Percentiles rank a stretch among this genome's conserved stretches.
These are phyloP conservation scores for Paramecium octaurelia DNA, from an alignment of 73 alveolate genomes.

Conservation along the genomic window DNA sequence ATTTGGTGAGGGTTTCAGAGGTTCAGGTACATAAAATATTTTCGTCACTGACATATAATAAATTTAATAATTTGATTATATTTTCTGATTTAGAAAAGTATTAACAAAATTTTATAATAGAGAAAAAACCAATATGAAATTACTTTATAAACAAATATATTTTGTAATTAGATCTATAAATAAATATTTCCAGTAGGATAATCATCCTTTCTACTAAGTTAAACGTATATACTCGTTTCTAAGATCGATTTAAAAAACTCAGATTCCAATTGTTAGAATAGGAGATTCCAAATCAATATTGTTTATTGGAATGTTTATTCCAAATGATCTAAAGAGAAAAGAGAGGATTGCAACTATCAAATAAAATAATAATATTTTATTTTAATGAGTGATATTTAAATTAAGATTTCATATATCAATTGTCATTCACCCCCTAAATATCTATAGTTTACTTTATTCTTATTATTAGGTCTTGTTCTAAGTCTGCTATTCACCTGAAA, in stretches of 20 bases:
- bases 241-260: too few species aligned
- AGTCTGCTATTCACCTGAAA: neutral
- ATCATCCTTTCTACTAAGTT: neutral
- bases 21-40: neutral
- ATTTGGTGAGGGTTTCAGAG: neutral
- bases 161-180: too few species aligned
- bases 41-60: neutral
- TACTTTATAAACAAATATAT: too few species aligned
- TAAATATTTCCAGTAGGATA: neutral
- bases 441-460: neutral
- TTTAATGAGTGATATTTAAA: neutral
- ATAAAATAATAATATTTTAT: neutral
- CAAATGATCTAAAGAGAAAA: slow-evolving; percentile 62
- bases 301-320: slow-evolving; percentile 86
- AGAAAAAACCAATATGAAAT: too few species aligned
- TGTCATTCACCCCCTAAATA: neutral
- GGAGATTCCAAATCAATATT: slow-evolving; percentile 71
- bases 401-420: neutral
- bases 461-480: slow-evolving; percentile 2
- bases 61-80: neutral
- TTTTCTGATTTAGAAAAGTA: neutral
- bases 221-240: too few species aligned
- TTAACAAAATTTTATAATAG: too few species aligned
- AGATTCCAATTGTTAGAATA: too few species aligned
- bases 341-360: too few species aligned